phyloP scores from a whole-genome alignment of 495 filamentous ascomycete genomes.

The Penicillium coprophilum region DNA sequence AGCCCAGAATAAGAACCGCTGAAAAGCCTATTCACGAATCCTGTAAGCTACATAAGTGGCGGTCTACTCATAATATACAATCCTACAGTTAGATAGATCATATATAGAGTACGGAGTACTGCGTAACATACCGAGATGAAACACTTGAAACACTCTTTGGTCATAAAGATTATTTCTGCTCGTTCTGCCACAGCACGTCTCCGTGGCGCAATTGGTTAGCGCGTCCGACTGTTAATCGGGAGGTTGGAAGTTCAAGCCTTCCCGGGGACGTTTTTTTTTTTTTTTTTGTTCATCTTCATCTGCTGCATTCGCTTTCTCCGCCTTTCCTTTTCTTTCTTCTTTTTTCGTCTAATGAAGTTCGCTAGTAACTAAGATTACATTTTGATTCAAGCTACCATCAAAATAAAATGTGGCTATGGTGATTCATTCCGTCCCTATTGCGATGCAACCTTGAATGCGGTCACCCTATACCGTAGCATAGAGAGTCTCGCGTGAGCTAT shows the following conservation, averaged over 20 bases:
- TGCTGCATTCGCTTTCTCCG: not conserved
- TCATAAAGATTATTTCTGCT: too few relatives aligned
- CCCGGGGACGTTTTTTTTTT: slow-evolving; percentile 38
- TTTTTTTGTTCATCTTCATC: not conserved
- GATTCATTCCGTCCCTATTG: slow-evolving; percentile 3
- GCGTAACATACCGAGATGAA: too few relatives aligned
- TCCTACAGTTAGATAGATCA: too few relatives aligned
- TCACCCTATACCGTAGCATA: slow-evolving; percentile 3
- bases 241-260: slow-evolving; percentile 52
- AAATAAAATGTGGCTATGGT: slow-evolving; percentile 7
- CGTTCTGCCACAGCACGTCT: slow-evolving; percentile 18
- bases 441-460: slow-evolving; percentile 21
- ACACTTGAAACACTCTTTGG: too few relatives aligned
- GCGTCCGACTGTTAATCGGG: slow-evolving; percentile 53
- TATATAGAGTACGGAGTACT: too few relatives aligned
- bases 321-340: not conserved
- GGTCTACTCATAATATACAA: too few relatives aligned
- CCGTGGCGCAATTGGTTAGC: slow-evolving; percentile 53
- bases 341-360: not conserved
- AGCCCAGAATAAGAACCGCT: too few relatives aligned
- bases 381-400: not conserved
- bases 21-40: too few relatives aligned
- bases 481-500: slow-evolving; percentile 1
- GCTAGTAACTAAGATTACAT: not conserved
- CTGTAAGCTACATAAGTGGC: too few relatives aligned